These are phyloP conservation scores for Chamaenerion angustifolium DNA, from an alignment of 345 rosid species.

Conservation along the genomic window DNA sequence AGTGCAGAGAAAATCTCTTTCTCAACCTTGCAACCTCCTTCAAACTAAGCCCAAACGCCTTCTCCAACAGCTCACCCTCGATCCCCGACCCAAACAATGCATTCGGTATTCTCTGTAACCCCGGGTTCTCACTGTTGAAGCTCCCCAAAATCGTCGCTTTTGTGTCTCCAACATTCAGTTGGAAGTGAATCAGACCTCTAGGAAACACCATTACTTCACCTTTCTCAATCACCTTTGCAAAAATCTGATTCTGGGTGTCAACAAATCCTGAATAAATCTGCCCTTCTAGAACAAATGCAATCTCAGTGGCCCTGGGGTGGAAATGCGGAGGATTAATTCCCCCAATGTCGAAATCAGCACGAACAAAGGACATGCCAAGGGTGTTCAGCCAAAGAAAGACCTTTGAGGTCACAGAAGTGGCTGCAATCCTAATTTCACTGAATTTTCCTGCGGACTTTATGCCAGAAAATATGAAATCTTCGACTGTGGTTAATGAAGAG, in stretches of 20 bases:
- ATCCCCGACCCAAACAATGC: slow-evolving; percentile 14
- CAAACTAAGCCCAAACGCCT: slow-evolving; percentile 56
- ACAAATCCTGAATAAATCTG: too few species aligned
- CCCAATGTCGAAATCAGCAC: too few species aligned
- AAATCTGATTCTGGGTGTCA: slow-evolving; percentile 8
- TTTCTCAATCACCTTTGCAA: slow-evolving; percentile 7
- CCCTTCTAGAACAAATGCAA: slow-evolving; percentile 40
- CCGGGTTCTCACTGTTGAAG: too few species aligned
- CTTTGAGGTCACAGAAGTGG: slow-evolving; percentile 38
- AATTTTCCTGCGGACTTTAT: slow-evolving; percentile 35
- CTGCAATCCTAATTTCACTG: slow-evolving; percentile 34
- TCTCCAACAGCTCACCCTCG: slow-evolving; percentile 9
- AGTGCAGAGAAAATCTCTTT: slow-evolving; percentile 30
- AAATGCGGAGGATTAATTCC: too few species aligned
- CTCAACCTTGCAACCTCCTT: slow-evolving; percentile 45
- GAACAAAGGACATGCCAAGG: too few species aligned
- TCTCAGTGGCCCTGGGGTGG: too few species aligned
- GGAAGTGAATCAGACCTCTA: slow-evolving; percentile 11
- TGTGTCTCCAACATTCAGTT: too few species aligned
- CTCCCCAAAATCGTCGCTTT: too few species aligned
- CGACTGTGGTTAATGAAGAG: slow-evolving; percentile 38
- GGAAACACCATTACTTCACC: slow-evolving; percentile 15
- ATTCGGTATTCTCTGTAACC: slow-evolving; percentile 9
- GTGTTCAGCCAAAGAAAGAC: slow-evolving; percentile 66
- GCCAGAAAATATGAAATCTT: slow-evolving; percentile 59